Base-by-base conservation (phyloP, 176 grass and related monocot genomes). In the Typha latifolia region DNA sequence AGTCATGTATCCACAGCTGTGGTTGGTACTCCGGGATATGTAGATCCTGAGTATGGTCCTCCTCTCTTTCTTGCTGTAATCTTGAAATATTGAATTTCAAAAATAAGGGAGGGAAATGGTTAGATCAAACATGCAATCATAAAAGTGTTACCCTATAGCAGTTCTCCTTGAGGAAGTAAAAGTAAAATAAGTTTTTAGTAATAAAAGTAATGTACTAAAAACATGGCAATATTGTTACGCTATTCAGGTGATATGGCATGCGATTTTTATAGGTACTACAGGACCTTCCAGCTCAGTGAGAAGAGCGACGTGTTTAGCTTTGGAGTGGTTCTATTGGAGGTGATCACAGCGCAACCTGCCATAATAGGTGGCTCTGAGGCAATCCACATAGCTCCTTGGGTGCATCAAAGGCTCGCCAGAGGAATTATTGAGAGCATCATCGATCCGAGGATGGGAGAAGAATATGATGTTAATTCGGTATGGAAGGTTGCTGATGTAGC, bases 281-380 rank as follows among this genome's bases (percentile, higher is more conserved):
- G 5, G 12, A 67, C 49, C n/a, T 55, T 14, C 32, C 63, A 56
- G 32, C 50, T 48, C 8, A 67, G 62, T n/a, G 32, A 66, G 32
- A 67, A 75, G 50, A 75, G 73, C 12, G 74, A 68, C 24, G 68
- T 65, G 7, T 72, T 31, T 12, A 82, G 74, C 27, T 86, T 82
- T 14, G 74, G 79, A 4, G 66, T 82, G 9, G 74, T 86, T 49
- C 9, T 86, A 8, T 27, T 86, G 56, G 84, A 86, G 66, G 13
- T 82, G 48, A 29, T 86, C 57, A 86, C 84, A 43, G 74, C 70
- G 4, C 15, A 74, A 26, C 51, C 27, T 23, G 22, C 84, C 4
- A 62, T 81, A 0, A 2, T 49, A 0, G 31, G 21, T 14, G 22
- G 16, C 48, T 6, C 24, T 15, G 49, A 32, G 29, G 16, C 5